Base-by-base conservation (phyloP, 176 grass and related monocot genomes). In the Pontederia paniculata region DNA sequence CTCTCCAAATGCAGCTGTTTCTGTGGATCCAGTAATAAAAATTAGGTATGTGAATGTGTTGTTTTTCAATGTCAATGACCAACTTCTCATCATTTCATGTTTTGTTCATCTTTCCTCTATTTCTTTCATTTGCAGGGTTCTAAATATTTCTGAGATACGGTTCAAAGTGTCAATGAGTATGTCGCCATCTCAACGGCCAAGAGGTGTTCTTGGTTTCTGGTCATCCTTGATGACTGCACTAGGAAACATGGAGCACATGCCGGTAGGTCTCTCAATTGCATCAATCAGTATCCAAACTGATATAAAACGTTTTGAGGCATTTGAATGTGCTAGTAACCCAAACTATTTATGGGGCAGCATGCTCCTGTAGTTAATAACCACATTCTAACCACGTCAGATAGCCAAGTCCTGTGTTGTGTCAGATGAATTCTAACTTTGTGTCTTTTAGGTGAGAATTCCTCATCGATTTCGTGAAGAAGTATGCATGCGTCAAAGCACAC, bases 181-280 rank as follows among this genome's bases (percentile, higher is more conserved):
- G 91, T 90, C 91, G 37, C 91, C 91, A 65, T 77, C 83, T 59
- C 91, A 97, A 67, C 73, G 91, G 44, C 91, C 91, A 46, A 86
- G 91, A 86, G 91, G 91, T 70, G 91, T 89, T 60, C 86, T 97
- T 68, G 91, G 91, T 42, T 97, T 97, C 69, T 97, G 91, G 91
- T 82, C 91, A 23, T 97, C 91, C 51, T 85, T 97, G 70, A 90
- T 97, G 91, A 97, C 91, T 64, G 91, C 91, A 68, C 63, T 97
- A 17, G 91, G 91, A 65, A 97, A 97, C 73, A 97, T 90, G 91
- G 91, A 97, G 53, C 86, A 97, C 71, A 97, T 97, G 91, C 91
- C 80, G 73, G 91, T 97, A 87, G 43, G 72, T 23, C 21, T 57
- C 28, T 23, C 54, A 59, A 21, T 72, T 76, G 9, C 37, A 62